Evolutionary conservation across 2,329 filamentous ascomycete genomes (phyloP).

Genomic region (Fusarium algeriense): DNA sequence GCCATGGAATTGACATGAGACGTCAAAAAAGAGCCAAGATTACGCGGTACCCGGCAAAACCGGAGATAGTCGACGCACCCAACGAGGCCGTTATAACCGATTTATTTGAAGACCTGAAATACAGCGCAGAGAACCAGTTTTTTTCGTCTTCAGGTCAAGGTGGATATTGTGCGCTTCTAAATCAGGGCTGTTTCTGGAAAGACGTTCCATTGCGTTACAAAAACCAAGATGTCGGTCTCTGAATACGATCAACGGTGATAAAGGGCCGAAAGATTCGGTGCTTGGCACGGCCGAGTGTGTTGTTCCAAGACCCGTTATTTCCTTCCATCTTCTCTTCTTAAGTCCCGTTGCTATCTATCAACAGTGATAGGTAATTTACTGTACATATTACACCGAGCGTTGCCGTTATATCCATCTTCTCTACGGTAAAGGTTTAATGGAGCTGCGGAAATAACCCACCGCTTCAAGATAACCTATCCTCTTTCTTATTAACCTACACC

Average conservation of each 20-base stretch:
- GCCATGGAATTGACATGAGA: slow-evolving; percentile 23
- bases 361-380: slow-evolving; percentile 8
- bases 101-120: slow-evolving; percentile 9
- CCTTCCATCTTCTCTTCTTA: slow-evolving; percentile 12
- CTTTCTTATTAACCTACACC: slow-evolving; percentile 8
- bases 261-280: slow-evolving; percentile 36
- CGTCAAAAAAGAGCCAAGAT: slow-evolving; percentile 35
- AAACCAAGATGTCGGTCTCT: not conserved
- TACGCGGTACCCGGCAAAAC: slow-evolving; percentile 44
- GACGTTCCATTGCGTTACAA: not conserved
- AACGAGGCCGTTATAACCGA: slow-evolving; percentile 42
- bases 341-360: not conserved
- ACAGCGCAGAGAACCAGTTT: slow-evolving; percentile 5
- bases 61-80: slow-evolving; percentile 36
- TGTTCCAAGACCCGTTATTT: slow-evolving; percentile 38
- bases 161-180: not conserved
- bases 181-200: slow-evolving; percentile 11
- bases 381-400: slow-evolving; percentile 9
- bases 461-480: not conserved
- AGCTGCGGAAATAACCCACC: slow-evolving; percentile 29
- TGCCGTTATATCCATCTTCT: not conserved
- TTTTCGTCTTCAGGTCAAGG: slow-evolving; percentile 16
- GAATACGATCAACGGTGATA: not conserved
- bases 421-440: too few relatives aligned
- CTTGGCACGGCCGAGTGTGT: slow-evolving; percentile 41